Evolutionary conservation across 225 moss, liverwort and hornwort genomes (phyloP), one percentile per base, ranked within the genome.

Genomic region (Climacium dendroides): DNA sequence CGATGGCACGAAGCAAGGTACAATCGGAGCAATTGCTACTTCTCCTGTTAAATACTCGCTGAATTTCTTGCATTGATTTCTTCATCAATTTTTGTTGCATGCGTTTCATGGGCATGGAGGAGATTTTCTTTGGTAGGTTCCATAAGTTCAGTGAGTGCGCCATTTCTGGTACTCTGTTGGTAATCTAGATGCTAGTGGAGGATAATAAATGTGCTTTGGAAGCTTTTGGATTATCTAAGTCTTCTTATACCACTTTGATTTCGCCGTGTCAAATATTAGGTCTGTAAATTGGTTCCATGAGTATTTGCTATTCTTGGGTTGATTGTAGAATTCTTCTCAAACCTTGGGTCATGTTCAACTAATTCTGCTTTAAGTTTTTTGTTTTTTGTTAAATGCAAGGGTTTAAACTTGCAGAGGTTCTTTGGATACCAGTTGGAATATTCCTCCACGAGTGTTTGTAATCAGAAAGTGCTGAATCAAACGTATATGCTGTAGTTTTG

Each of bases 1-100:
- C 50, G 76, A 93, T 93, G 93, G 90, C 93, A 84, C 86, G 93
- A 79, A 93, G 85, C 84, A 93, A 92, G 92, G 93, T 92, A 65
- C 17, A 34, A 74, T 61, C 17, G 43, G 43, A 67, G 47, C 6
- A 52, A 55, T 41, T 54, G 5, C 35, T 39, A 6, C 26, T 52
- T 18, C 39, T 52, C 35, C 23, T 35, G 47, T 72, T 9, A 43
- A 66, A 20, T 59, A 3, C 39, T 74, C 43, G 50, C 35, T 52
- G 65, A 16, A n/a, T 78, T 65, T 52, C 35, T 83, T 74, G 69
- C 19, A 39, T 53, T 62, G 35, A 37, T 53, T 79, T 74, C 41
- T 64, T 50, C 79, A 50, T 59, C 43, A 43, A 50, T 47, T 72
- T 61, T 48, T 39, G 53, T 83, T 65, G 45, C 84, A 26, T 79